Percentiles rank a stretch among this genome's conserved stretches.
These are phyloP conservation scores for Funneliformis mosseae DNA, from an alignment of 192 early-diverging fungal genomes.

Conservation along the genomic window DNA sequence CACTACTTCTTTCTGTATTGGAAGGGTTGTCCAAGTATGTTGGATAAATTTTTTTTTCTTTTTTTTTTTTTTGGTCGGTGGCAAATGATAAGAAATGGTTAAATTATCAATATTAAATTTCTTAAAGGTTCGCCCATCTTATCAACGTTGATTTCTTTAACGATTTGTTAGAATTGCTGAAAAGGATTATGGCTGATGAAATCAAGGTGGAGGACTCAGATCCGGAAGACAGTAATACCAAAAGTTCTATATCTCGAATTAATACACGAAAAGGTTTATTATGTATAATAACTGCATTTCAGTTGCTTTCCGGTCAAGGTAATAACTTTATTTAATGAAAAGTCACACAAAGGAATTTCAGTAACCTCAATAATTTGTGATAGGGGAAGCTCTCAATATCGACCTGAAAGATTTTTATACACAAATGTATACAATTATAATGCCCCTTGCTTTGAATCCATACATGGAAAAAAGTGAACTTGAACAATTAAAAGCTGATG, in stretches of 20 bases:
- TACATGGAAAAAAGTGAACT: constrained; percentile 57
- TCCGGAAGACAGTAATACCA: constrained; percentile 37
- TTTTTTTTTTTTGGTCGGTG: background rate
- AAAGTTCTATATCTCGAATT: constrained; percentile 32
- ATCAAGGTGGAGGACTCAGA: constrained; percentile 37
- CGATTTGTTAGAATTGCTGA: constrained; percentile 83
- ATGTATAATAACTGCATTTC: constrained; percentile 87
- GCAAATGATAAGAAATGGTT: constrained; percentile 46
- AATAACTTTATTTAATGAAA: background rate
- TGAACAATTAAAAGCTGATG: constrained; percentile 38
- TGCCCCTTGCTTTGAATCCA: constrained; percentile 67
- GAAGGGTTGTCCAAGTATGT: constrained; percentile 74
- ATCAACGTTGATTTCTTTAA: constrained; percentile 97
- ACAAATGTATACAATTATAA: constrained; percentile 78
- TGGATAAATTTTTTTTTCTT: background rate
- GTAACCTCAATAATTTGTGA: background rate
- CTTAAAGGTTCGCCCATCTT: constrained; percentile 83
- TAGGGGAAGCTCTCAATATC: constrained; percentile 86
- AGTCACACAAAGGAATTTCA: background rate
- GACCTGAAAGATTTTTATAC: constrained; percentile 92
- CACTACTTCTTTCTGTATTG: constrained; percentile 71
- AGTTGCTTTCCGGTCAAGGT: constrained; percentile 86
- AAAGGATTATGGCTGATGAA: constrained; percentile 73
- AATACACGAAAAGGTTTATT: constrained; percentile 76
- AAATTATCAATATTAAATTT: constrained; percentile 67